Conservation (phyloP, 371 early-diverging fungal species). For the Coemansia sp. region DNA sequence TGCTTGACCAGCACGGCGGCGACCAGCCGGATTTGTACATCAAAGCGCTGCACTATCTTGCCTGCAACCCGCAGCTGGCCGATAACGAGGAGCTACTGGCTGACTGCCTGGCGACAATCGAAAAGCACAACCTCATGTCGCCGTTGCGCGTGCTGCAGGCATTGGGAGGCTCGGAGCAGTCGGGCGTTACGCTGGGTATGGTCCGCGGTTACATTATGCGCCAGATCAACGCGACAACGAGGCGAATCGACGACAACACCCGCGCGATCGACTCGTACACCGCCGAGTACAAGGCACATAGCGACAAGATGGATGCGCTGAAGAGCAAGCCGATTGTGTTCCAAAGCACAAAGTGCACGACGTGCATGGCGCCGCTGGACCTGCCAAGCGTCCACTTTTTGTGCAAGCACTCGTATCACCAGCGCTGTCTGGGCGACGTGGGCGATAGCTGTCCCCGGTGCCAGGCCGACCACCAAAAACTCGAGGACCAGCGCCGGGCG, state of each 20-base stretch:
- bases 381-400: conserved; percentile 90
- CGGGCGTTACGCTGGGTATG: conserved; percentile 83
- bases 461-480: conserved; percentile 77
- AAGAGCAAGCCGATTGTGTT: conserved; percentile 74
- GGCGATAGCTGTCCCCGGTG: conserved; percentile 88
- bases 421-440: conserved; percentile 70
- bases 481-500: conserved; percentile 72
- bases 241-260: conserved; percentile 67
- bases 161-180: conserved; percentile 57
- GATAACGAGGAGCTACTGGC: conserved; percentile 62
- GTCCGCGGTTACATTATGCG: conserved; percentile 78
- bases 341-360: conserved; percentile 84
- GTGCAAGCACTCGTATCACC: conserved; percentile 93
- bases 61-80: conserved; percentile 58
- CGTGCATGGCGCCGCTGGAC: conserved; percentile 80
- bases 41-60: conserved; percentile 80
- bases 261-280: conserved; percentile 71
- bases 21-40: conserved; percentile 80
- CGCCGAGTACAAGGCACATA: conserved; percentile 75
- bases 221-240: conserved; percentile 70
- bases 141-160: conserved; percentile 87
- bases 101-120: conserved; percentile 79
- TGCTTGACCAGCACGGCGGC: conserved; percentile 77
- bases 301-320: conserved; percentile 78
- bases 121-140: conserved; percentile 78